Conservation (phyloP, 2,329 filamentous ascomycete species). For the Dendrostoma leiphaemia region DNA sequence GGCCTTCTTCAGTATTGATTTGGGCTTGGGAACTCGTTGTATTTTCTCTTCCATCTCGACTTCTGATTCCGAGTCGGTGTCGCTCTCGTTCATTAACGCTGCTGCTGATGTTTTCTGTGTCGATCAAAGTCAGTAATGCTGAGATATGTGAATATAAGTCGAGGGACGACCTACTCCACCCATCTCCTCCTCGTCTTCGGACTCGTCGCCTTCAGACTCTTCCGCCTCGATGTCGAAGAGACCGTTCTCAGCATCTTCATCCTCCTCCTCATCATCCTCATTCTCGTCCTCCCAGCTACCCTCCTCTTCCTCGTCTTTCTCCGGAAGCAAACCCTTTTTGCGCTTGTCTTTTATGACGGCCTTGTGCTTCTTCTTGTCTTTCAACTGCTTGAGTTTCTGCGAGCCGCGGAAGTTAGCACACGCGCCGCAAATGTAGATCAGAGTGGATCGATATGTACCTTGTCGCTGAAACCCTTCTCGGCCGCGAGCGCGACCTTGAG, state of each 20-base stretch:
- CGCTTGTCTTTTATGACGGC: constrained; percentile 34
- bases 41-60: constrained; percentile 76
- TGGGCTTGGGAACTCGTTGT: constrained; percentile 39
- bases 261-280: constrained; percentile 30
- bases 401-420: neutral
- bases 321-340: constrained; percentile 29
- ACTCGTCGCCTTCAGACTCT: constrained; percentile 28
- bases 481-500: constrained; percentile 53
- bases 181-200: constrained; percentile 22
- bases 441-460: neutral
- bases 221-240: constrained; percentile 19
- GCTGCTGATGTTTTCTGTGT: constrained; percentile 50
- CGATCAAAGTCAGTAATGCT: constrained; percentile 11
- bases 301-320: constrained; percentile 29
- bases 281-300: constrained; percentile 27
- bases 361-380: constrained; percentile 48
- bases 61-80: constrained; percentile 62
- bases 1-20: constrained; percentile 42
- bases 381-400: constrained; percentile 41
- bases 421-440: neutral
- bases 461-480: constrained; percentile 51
- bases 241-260: constrained; percentile 21
- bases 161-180: neutral
- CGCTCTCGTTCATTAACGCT: constrained; percentile 55
- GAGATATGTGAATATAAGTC: no score